Base-by-base conservation (phyloP, 805 yeast species). In the Starmerella etchellsii region DNA sequence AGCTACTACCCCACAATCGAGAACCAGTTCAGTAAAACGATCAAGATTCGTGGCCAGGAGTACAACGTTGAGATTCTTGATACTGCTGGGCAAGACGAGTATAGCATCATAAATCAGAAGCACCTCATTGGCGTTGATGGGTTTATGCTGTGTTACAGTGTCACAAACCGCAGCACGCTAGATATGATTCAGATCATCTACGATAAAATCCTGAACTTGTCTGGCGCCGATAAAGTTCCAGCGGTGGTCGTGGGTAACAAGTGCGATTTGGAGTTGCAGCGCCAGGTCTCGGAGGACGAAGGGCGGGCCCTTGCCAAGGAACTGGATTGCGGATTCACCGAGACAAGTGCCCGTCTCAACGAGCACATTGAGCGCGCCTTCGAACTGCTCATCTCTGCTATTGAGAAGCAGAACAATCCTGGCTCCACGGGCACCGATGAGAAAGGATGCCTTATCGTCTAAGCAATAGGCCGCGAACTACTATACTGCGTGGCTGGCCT, bases 31-130 rank as follows among this genome's bases (percentile, higher is more conserved):
- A 69, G 76, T 55, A 83, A 81, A 57, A 67, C 69, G 27, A 69
- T 84, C 54, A 69, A 67, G 43, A 73, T 78, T 58, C 73, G 79
- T 46, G 80, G 79, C 46, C 78, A 76, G 51, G 81, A 78, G 40
- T 85, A 80, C 57, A 76, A 77, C 39, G 73, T 87, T 21, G 95
- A 84, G 58, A 81, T 85, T 40, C 65, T 84, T 45, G 96, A 85
- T 56, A 85, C 95, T 0, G 94, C 95, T 1, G 95, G 95, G 7
- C 93, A 83, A 64, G 95, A 84, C 60, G 94, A 84, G 64, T 81
- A 78, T 57, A 73, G 83, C 36, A 74, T 81, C 48, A 71, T 85
- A 61, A 81, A 76, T 53, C 83, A 81, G 59, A 80, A 81, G 51
- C 78, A 81, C 41, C 63, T 82, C 36, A 78, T 80, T 35, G 91